Evolutionary conservation across 441 rosid species (phyloP).

Genomic region (Populus hybrid): DNA sequence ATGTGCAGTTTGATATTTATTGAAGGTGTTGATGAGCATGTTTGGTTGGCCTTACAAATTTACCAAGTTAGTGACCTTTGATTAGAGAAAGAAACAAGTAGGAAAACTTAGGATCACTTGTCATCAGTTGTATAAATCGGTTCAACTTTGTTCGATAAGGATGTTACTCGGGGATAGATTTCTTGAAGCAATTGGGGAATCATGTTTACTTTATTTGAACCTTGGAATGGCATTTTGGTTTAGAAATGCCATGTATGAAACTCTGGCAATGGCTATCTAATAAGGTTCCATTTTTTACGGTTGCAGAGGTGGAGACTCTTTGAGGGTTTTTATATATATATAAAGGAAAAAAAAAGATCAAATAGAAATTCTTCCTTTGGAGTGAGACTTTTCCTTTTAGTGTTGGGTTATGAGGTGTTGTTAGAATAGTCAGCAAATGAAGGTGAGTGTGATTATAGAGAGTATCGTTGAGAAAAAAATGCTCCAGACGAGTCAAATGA

Average conservation of each 20-base stretch:
- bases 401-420: background rate
- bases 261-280: background rate
- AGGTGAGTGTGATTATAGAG: background rate
- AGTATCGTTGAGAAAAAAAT: background rate
- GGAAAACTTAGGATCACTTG: background rate
- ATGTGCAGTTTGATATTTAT: background rate
- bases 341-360: too few relatives aligned
- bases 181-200: background rate
- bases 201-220: background rate
- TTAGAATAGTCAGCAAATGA: background rate
- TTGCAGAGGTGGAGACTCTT: background rate
- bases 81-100: background rate
- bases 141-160: background rate
- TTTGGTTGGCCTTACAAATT: background rate
- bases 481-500: background rate
- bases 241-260: background rate
- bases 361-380: background rate
- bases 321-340: background rate
- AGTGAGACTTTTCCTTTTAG: background rate
- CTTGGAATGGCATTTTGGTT: background rate
- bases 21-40: background rate
- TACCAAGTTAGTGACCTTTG: too few relatives aligned
- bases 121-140: background rate
- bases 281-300: too few relatives aligned
- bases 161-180: background rate